phyloP scores from a whole-genome alignment of 371 early-diverging fungal genomes.

The Zopfochytrium polystomum region DNA sequence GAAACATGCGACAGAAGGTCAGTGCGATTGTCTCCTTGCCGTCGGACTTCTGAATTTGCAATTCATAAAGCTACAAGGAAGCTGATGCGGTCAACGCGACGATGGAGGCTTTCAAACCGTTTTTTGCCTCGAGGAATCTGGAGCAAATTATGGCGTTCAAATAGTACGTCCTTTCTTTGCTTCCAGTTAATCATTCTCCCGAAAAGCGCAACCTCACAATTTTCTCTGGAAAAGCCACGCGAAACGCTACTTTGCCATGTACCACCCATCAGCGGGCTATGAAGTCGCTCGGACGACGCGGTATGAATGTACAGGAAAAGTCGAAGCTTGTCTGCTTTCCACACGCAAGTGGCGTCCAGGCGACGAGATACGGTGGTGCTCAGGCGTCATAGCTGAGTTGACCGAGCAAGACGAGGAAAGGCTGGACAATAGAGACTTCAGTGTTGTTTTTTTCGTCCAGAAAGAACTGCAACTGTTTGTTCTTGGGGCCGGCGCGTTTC shows the following conservation, averaged over 20 bases:
- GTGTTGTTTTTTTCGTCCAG: slow-evolving; percentile 81
- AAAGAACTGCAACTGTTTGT: slow-evolving; percentile 68
- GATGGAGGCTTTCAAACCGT: slow-evolving; percentile 19
- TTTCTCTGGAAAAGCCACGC: slow-evolving; percentile 49
- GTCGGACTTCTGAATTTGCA: no score
- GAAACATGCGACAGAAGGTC: not conserved
- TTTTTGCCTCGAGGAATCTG: slow-evolving; percentile 11
- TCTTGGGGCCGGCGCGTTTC: slow-evolving; percentile 94
- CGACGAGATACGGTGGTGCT: slow-evolving; percentile 71
- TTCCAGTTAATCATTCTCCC: slow-evolving; percentile 4
- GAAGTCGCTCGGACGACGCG: slow-evolving; percentile 64
- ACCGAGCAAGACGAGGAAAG: slow-evolving; percentile 66
- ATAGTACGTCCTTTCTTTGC: slow-evolving; percentile 25
- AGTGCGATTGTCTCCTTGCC: no score
- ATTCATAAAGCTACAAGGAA: not conserved
- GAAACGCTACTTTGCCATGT: slow-evolving; percentile 68
- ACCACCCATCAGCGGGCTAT: slow-evolving; percentile 79
- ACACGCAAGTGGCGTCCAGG: slow-evolving; percentile 71
- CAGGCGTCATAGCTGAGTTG: slow-evolving; percentile 73
- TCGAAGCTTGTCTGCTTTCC: slow-evolving; percentile 83
- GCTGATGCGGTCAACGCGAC: not conserved
- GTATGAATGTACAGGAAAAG: slow-evolving; percentile 67
- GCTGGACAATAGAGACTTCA: slow-evolving; percentile 77
- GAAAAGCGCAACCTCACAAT: not conserved
- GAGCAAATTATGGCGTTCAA: slow-evolving; percentile 31